A percentile compares a stretch with the other conserved stretches of the same genome.
These are phyloP conservation scores for Alternaria sp. DNA, from an alignment of 2,329 filamentous ascomycete species.

Conservation along the genomic window DNA sequence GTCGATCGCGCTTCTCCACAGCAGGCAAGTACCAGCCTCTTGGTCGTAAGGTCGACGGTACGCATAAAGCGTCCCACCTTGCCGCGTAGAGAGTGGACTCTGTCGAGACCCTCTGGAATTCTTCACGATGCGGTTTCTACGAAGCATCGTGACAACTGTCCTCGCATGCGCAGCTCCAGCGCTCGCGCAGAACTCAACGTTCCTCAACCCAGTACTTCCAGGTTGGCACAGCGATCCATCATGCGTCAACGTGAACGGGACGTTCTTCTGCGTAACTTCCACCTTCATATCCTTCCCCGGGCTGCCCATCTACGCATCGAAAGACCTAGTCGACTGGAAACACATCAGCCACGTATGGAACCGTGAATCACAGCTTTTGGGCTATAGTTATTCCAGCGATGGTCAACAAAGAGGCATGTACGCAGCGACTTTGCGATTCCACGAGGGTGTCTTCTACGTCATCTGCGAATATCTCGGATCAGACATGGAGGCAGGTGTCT, in stretches of 20 bases:
- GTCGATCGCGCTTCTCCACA: not conserved
- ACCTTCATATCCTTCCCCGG: constrained; percentile 61
- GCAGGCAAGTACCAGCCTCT: not conserved
- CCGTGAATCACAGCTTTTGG: constrained; percentile 23
- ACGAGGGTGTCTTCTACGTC: constrained; percentile 29
- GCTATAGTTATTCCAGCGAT: constrained; percentile 17
- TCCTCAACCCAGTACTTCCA: constrained; percentile 55
- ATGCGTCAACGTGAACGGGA: constrained; percentile 46
- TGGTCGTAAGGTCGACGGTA: not conserved
- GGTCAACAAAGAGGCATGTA: constrained; percentile 25
- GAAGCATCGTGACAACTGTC: not conserved
- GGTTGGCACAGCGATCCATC: constrained; percentile 60
- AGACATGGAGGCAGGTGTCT: not conserved
- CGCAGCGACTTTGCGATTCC: constrained; percentile 32
- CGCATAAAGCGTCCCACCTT: not conserved
- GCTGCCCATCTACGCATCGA: constrained; percentile 58
- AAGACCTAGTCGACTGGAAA: constrained; percentile 49
- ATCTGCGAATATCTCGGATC: constrained; percentile 23
- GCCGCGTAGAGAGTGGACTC: not conserved
- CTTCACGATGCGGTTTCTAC: not conserved
- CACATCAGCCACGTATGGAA: constrained; percentile 26
- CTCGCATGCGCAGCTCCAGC: not conserved
- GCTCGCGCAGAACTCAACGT: constrained; percentile 9
- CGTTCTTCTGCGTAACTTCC: constrained; percentile 59
- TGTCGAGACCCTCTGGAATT: not conserved